Evolutionary conservation across 768 basidiomycete species (phyloP).

Genomic region (Leccinum longicurvipes): DNA sequence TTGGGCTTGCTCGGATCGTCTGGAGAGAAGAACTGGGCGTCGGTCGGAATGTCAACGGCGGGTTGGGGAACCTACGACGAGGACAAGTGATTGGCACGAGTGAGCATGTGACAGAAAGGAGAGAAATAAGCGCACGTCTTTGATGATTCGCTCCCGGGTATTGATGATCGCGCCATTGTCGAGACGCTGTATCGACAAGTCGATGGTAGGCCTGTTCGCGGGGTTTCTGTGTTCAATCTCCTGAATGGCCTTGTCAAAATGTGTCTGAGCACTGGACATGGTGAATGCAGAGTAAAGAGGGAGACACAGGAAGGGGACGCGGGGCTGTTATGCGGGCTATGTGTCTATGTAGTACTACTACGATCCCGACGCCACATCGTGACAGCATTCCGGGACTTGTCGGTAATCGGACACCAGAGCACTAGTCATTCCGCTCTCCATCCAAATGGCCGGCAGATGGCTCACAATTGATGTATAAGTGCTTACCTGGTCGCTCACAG

Average conservation of each 20-base stretch:
- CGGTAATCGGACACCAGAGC: neutral
- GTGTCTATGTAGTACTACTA: neutral
- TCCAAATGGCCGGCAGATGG: neutral
- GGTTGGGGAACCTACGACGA: constrained; percentile 62
- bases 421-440: neutral
- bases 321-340: neutral
- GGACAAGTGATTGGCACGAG: neutral
- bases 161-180: constrained; percentile 25
- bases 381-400: neutral
- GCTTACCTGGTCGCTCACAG: too few relatives aligned
- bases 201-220: constrained; percentile 12
- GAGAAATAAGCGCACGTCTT: constrained; percentile 18
- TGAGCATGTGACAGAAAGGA: neutral
- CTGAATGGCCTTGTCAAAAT: constrained; percentile 28
- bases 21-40: constrained; percentile 73
- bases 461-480: neutral
- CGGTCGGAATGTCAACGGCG: constrained; percentile 58
- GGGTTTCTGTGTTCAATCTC: constrained; percentile 29
- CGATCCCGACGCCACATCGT: constrained; percentile 7
- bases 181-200: constrained; percentile 24
- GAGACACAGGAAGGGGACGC: constrained; percentile 7
- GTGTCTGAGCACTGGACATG: constrained; percentile 20
- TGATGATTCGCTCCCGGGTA: constrained; percentile 26
- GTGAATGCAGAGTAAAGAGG: constrained; percentile 7
- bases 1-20: constrained; percentile 63